Percentiles rank a stretch among this genome's conserved stretches.
Conservation (phyloP, 73 alveolate genomes). For the Symbiodinium natans region DNA sequence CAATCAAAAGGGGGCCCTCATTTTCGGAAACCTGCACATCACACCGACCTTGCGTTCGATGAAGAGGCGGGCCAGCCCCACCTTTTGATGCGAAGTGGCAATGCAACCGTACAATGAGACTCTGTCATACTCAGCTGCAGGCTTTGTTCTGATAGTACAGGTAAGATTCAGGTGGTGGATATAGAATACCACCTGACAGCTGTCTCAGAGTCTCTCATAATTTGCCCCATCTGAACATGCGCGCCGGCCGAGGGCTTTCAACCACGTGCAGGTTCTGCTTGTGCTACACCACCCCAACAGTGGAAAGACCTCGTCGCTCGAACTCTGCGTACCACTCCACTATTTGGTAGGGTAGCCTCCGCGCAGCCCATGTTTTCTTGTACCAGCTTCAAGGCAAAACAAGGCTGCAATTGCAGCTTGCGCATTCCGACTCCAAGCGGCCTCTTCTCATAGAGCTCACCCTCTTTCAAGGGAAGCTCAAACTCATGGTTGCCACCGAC, state of each 20-base stretch:
- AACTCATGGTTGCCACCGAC: conserved; percentile 83
- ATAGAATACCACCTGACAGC: conserved; percentile 36
- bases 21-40: too few relatives aligned
- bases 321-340: conserved; percentile 66
- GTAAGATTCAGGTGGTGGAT: conserved; percentile 72
- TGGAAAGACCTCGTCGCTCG: conserved; percentile 9
- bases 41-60: conserved; percentile 77
- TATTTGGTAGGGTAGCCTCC: conserved; percentile 80
- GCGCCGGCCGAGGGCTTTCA: too few relatives aligned
- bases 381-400: too few relatives aligned
- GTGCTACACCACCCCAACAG: too few relatives aligned
- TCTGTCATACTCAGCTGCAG: neutral
- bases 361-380: too few relatives aligned
- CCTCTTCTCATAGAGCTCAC: conserved; percentile 91
- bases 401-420: too few relatives aligned
- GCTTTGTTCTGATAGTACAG: conserved; percentile 84
- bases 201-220: too few relatives aligned
- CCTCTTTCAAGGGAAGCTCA: conserved; percentile 59
- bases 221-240: too few relatives aligned
- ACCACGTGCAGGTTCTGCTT: too few relatives aligned
- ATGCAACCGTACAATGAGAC: neutral
- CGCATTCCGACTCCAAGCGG: neutral
- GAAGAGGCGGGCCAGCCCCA: conserved; percentile 64
- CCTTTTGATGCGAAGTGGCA: neutral
- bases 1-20: too few relatives aligned